Conservation (phyloP, 2,329 filamentous ascomycete species). For the Arthrinium puccinioides region DNA sequence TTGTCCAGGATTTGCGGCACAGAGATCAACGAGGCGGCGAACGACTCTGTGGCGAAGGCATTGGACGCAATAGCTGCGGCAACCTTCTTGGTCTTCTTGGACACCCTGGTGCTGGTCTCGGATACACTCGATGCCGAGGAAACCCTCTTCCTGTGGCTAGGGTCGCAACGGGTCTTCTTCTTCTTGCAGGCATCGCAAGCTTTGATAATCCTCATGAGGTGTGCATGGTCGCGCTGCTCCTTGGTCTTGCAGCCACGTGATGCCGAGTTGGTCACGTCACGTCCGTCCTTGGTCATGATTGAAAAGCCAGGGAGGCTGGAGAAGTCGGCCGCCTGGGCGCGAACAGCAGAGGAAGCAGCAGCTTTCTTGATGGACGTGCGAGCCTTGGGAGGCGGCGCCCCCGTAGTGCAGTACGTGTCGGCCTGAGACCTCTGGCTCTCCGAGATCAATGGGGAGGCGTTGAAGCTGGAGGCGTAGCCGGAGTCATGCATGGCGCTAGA, state of each 20-base stretch:
- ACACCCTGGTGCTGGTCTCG: conserved; percentile 20
- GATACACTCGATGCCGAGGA: conserved; percentile 25
- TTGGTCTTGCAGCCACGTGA: conserved; percentile 59
- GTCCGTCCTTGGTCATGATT: conserved; percentile 57
- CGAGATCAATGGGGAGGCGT: conserved; percentile 41
- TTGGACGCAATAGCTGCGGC: too few relatives aligned
- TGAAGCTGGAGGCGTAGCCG: conserved; percentile 38
- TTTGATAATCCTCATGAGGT: conserved; percentile 60
- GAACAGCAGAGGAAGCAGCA: conserved; percentile 10
- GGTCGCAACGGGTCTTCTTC: conserved; percentile 59
- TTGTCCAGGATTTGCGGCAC: conserved; percentile 13
- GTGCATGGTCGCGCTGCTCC: conserved; percentile 60
- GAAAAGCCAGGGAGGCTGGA: conserved; percentile 55
- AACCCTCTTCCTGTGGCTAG: conserved; percentile 46
- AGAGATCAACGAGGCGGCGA: too few relatives aligned
- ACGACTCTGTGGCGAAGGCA: too few relatives aligned
- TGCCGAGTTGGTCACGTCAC: conserved; percentile 55
- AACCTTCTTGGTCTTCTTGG: conserved; percentile 34
- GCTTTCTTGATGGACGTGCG: conserved; percentile 20
- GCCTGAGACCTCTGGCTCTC: conserved; percentile 38
- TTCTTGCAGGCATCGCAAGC: conserved; percentile 55
- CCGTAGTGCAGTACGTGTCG: conserved; percentile 21
- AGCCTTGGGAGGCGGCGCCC: conserved; percentile 18
- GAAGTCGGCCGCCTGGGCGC: conserved; percentile 31
- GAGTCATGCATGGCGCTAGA: conserved; percentile 36